A percentile compares a stretch with the other conserved stretches of the same genome.
Conservation (phyloP, 1,284 basidiomycete species). For the Ganoderma lucidum region DNA sequence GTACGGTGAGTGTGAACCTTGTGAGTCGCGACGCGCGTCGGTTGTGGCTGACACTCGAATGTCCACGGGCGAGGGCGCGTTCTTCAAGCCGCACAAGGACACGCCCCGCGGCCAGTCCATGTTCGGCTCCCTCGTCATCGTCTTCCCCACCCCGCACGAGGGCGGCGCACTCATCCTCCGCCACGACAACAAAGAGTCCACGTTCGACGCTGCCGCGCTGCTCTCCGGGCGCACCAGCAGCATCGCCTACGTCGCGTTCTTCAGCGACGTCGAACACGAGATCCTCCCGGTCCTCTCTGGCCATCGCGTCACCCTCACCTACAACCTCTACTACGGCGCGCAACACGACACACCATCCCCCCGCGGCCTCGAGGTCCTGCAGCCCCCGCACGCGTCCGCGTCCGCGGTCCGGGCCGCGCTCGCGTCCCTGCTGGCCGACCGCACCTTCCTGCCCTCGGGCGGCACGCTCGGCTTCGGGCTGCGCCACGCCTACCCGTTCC, state of each 20-base stretch:
- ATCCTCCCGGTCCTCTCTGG: constrained; percentile 49
- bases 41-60: background rate
- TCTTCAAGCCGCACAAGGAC: constrained; percentile 50
- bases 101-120: constrained; percentile 48
- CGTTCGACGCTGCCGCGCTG: constrained; percentile 40
- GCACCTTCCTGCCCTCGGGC: constrained; percentile 40
- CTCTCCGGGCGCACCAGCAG: constrained; percentile 14
- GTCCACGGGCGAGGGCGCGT: constrained; percentile 43
- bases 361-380: background rate
- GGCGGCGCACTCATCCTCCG: constrained; percentile 49
- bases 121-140: constrained; percentile 56
- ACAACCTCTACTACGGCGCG: constrained; percentile 43
- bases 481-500: constrained; percentile 40
- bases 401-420: constrained; percentile 1
- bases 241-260: constrained; percentile 48
- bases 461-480: constrained; percentile 48
- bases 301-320: constrained; percentile 52
- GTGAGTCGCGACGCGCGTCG: background rate
- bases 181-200: constrained; percentile 40
- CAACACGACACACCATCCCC: background rate
- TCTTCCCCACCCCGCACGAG: constrained; percentile 48
- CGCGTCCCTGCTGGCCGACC: constrained; percentile 34
- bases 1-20: constrained; percentile 1
- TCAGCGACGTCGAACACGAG: constrained; percentile 55
- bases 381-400: background rate